Conservation (phyloP, 2,329 filamentous ascomycete genomes). For the Fusarium incarnatum region DNA sequence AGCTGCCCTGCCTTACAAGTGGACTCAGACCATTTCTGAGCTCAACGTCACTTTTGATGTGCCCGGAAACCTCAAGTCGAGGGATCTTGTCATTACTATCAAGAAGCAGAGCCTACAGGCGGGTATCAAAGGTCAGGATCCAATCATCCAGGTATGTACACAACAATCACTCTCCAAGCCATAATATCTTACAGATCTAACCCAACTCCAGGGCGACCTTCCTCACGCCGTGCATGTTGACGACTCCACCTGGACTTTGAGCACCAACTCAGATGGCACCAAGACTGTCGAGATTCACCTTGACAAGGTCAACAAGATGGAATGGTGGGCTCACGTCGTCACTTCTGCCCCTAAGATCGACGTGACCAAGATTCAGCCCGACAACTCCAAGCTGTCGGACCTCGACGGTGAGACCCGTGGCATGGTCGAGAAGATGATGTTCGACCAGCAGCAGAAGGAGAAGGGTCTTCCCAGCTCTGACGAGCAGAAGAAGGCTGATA, state of each 20-base stretch:
- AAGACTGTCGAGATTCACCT: constrained; percentile 83
- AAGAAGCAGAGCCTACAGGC: constrained; percentile 82
- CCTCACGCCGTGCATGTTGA: constrained; percentile 83
- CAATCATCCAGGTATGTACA: constrained; percentile 78
- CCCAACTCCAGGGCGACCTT: constrained; percentile 76
- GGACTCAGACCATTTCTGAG: constrained; percentile 92
- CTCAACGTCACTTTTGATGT: constrained; percentile 83
- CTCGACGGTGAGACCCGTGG: constrained; percentile 92
- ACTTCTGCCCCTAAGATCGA: constrained; percentile 91
- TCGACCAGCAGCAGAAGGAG: constrained; percentile 97
- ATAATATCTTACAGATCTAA: background rate
- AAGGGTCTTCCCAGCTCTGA: constrained; percentile 88
- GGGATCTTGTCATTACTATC: constrained; percentile 85
- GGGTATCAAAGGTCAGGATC: constrained; percentile 87
- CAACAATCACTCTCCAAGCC: background rate
- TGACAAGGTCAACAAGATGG: constrained; percentile 95
- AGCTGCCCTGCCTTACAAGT: constrained; percentile 93
- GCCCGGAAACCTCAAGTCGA: constrained; percentile 84
- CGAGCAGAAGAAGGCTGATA: constrained; percentile 93
- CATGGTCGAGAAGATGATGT: constrained; percentile 99
- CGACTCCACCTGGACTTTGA: constrained; percentile 95
- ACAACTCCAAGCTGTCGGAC: constrained; percentile 91
- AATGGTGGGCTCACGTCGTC: constrained; percentile 97
- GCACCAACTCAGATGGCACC: constrained; percentile 75
- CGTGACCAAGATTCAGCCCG: constrained; percentile 92